Evolutionary conservation across 2,329 filamentous ascomycete species (phyloP), one percentile per base, ranked within the genome.

Genomic region (Daldinia eschscholtzii): DNA sequence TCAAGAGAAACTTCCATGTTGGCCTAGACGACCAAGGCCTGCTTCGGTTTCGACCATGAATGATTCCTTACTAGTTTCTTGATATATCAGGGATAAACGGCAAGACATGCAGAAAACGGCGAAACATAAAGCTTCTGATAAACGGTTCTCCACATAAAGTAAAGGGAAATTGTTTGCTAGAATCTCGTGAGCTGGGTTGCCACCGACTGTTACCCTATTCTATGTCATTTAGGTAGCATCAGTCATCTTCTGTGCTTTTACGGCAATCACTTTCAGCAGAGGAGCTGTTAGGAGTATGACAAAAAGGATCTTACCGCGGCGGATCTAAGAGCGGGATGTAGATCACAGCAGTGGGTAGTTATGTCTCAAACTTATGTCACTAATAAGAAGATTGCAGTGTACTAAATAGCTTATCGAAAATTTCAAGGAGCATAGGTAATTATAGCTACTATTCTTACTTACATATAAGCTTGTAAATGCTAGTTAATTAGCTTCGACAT

Each of bases 81-180:
- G 26, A 33, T n/a, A 50, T 12, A 33, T 33, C 46, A 33, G 7
- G 46, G 26, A 33, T 33, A 6, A 12, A 44, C 41, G 42, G 57
- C 59, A 64, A 68, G 65, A 68, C 67, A 66, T 64, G 57, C 62
- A 72, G 68, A 60, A 71, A 69, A 26, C 57, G 53, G 13, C 61
- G 33, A 60, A 37, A 46, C 65, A 46, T 65, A 41, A 44, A 67
- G 48, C 44, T 53, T 44, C 44, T 33, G 48, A 61, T 44, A 20
- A 50, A 30, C 56, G 15, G 33, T 60, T 33, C 57, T 58, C 53
- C 52, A 48, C 57, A 60, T 57, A n/a, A 26, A 53, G 57, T 42
- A 13, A 55, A 15, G 50, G 35, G 28, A 28, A 44, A 35, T 59
- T 39, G 56, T 59, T 59, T 61, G 41, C 56, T 60, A 28, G 44